Evolutionary conservation across 2,329 filamentous ascomycete genomes (phyloP).

Genomic region (Fusarium sp.): DNA sequence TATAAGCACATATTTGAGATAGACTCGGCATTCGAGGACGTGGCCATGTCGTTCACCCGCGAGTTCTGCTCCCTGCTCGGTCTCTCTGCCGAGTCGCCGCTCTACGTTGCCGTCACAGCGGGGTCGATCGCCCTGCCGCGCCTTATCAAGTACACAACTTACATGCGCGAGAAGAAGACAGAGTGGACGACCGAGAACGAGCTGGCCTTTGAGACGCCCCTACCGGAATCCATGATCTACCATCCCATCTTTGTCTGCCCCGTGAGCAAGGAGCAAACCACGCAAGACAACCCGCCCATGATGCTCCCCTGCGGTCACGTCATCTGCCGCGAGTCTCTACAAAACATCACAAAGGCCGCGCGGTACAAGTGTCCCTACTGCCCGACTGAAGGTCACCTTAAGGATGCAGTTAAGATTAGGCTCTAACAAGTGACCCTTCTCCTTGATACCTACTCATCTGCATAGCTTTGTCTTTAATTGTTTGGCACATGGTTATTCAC

Average conservation of each 20-base stretch:
- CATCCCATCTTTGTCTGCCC: slow-evolving; percentile 98
- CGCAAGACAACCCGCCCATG: slow-evolving; percentile 93
- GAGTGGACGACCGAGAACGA: slow-evolving; percentile 96
- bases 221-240: slow-evolving; percentile 75
- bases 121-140: slow-evolving; percentile 92
- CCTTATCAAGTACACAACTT: slow-evolving; percentile 86
- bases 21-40: slow-evolving; percentile 81
- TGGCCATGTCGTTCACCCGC: slow-evolving; percentile 87
- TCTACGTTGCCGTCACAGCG: slow-evolving; percentile 93
- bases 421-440: slow-evolving; percentile 56
- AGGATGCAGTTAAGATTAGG: slow-evolving; percentile 80
- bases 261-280: slow-evolving; percentile 96
- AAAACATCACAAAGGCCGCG: slow-evolving; percentile 80
- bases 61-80: slow-evolving; percentile 95
- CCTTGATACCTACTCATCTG: neutral
- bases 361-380: slow-evolving; percentile 98
- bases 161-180: slow-evolving; percentile 89
- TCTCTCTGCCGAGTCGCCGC: slow-evolving; percentile 88
- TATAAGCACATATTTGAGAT: slow-evolving; percentile 85
- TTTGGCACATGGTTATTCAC: neutral
- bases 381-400: slow-evolving; percentile 82
- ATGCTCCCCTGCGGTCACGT: slow-evolving; percentile 97
- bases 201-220: slow-evolving; percentile 80
- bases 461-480: neutral
- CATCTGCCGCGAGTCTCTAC: slow-evolving; percentile 85